Conservation (phyloP, 306 rosid species). For the Ormosia semicastrata region DNA sequence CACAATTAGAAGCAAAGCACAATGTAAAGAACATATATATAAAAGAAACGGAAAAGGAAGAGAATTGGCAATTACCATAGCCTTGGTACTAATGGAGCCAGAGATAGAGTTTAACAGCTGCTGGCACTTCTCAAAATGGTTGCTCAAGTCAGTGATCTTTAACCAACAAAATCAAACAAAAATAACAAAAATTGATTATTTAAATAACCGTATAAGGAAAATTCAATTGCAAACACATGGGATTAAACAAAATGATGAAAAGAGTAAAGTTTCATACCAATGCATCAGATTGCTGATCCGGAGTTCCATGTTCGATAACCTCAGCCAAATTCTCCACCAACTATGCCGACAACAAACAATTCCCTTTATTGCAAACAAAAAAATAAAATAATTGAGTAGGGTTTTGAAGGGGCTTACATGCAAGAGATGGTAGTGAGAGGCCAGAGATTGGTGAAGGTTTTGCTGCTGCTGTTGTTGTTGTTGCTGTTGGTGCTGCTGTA, state of each 20-base stretch:
- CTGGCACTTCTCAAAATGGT: constrained; percentile 88
- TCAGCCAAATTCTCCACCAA: constrained; percentile 87
- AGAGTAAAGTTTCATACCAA: constrained; percentile 41
- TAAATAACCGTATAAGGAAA: not conserved
- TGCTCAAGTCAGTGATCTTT: constrained; percentile 74
- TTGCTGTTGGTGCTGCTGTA: constrained; percentile 31
- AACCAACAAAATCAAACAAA: constrained; percentile 17
- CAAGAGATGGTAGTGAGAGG: constrained; percentile 84
- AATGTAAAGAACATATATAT: not conserved
- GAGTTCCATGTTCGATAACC: constrained; percentile 63
- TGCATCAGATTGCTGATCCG: constrained; percentile 86
- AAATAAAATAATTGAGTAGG: not conserved
- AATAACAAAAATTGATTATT: not conserved
- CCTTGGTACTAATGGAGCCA: constrained; percentile 70
- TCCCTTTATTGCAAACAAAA: not conserved
- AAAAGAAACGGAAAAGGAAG: not conserved
- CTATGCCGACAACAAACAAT: constrained; percentile 39
- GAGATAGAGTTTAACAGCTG: constrained; percentile 84
- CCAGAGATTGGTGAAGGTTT: constrained; percentile 80
- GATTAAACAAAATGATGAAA: not conserved
- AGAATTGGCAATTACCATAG: constrained; percentile 59
- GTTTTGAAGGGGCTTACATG: constrained; percentile 33
- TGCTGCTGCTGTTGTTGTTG: constrained; percentile 41
- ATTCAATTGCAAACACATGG: not conserved
- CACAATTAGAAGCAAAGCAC: not conserved